Evolutionary conservation across 2,329 filamentous ascomycete genomes (phyloP).

Genomic region (Microsporum audouinii): DNA sequence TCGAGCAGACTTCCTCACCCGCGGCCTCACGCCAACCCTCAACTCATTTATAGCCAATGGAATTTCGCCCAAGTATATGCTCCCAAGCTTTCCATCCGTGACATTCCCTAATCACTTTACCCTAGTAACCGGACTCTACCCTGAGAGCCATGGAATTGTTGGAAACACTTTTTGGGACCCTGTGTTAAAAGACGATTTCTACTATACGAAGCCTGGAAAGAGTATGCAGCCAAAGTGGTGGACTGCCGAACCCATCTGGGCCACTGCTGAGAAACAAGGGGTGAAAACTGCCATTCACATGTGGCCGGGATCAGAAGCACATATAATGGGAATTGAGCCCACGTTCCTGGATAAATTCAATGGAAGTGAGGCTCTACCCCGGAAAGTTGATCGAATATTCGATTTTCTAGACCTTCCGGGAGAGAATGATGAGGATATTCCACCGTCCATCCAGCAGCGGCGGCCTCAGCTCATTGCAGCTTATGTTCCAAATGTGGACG

Average conservation of each 20-base stretch:
- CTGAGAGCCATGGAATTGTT: constrained; percentile 84
- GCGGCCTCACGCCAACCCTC: constrained; percentile 71
- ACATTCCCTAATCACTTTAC: constrained; percentile 98
- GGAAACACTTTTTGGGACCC: constrained; percentile 95
- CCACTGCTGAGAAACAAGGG: constrained; percentile 73
- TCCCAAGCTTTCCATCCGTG: constrained; percentile 86
- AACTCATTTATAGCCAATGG: constrained; percentile 69
- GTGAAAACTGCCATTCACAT: constrained; percentile 80
- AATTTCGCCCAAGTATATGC: constrained; percentile 84
- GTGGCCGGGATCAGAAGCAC: constrained; percentile 95
- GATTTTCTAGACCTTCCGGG: constrained; percentile 77
- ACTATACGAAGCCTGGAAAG: constrained; percentile 63
- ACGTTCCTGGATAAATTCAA: constrained; percentile 78
- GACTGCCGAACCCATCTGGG: constrained; percentile 88
- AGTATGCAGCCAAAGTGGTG: constrained; percentile 88
- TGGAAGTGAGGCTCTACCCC: constrained; percentile 57
- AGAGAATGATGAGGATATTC: constrained; percentile 38
- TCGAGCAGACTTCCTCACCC: constrained; percentile 79
- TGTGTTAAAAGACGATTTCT: constrained; percentile 63
- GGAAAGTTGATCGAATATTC: constrained; percentile 69
- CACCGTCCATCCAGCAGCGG: constrained; percentile 40
- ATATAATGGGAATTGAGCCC: constrained; percentile 62
- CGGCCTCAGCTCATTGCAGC: constrained; percentile 86
- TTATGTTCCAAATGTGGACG: constrained; percentile 88
- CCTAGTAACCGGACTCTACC: constrained; percentile 79